These are phyloP conservation scores for Liriodendron chinense DNA, from an alignment of 164 flowering plant species.

Conservation along the genomic window DNA sequence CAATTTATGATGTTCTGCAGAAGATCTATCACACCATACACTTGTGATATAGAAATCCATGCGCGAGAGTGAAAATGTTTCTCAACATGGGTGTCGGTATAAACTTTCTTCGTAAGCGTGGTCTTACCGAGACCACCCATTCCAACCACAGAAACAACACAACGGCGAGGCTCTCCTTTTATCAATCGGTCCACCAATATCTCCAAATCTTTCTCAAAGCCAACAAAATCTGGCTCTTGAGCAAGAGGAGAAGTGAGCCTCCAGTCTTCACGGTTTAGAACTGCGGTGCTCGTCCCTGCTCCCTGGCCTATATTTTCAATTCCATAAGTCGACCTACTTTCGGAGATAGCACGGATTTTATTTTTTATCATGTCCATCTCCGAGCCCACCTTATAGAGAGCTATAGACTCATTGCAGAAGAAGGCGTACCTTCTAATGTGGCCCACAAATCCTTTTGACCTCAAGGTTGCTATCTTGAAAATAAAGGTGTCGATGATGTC, in stretches of 20 bases:
- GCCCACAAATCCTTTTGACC: background rate
- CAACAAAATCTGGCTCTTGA: background rate
- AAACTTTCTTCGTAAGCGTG: slow-evolving; percentile 39
- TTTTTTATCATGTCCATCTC: slow-evolving; percentile 2
- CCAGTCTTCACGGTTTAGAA: background rate
- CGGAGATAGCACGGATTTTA: background rate
- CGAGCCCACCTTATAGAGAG: background rate
- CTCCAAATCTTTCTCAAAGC: background rate
- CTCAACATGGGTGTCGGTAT: slow-evolving; percentile 17
- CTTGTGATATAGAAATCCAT: slow-evolving; percentile 51
- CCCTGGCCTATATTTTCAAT: background rate
- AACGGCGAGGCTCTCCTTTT: background rate
- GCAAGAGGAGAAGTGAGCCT: background rate
- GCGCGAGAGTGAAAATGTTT: slow-evolving; percentile 31
- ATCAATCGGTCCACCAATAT: background rate
- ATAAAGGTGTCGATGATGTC: slow-evolving; percentile 19
- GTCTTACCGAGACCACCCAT: slow-evolving; percentile 61
- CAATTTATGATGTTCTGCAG: background rate
- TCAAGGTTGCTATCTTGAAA: too few species aligned
- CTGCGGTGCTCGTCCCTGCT: background rate
- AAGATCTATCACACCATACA: slow-evolving; percentile 16
- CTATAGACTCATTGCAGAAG: background rate
- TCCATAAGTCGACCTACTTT: slow-evolving; percentile 7
- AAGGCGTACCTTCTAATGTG: background rate
- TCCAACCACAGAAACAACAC: slow-evolving; percentile 41